Base-by-base conservation (phyloP, 2,329 filamentous ascomycete genomes). In the Xylaria sp. region DNA sequence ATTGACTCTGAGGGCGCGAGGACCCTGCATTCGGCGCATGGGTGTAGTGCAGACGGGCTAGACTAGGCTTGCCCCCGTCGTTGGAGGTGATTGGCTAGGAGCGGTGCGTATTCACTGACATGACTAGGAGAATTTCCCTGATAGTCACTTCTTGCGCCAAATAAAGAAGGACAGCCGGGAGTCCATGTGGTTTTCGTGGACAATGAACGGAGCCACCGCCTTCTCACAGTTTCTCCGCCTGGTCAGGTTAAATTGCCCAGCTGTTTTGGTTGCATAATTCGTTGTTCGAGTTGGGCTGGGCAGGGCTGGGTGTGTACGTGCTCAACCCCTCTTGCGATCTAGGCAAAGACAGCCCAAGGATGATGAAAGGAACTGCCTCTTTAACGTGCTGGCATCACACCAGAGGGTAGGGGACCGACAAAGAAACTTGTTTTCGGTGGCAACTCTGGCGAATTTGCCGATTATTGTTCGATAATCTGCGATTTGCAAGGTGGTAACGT, bases 21-120 rank as follows among this genome's bases (percentile, higher is more conserved):
- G 66, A 60, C 66, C 66, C 66, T 68, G 63, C 66, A 66, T 68
- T 62, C 45, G 58, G 36, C 39, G 61, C 62, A 50, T 65, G 36
- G 65, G 29, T 27, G n/a, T n/a, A n/a, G n/a, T 61, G 56, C 61
- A 58, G 47, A 44, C 50, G 42, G 53, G 63, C 63, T 56, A 49
- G 55, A 49, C 56, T 57, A 36, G 36, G 27, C 51, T 29, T 33
- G n/a, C 7, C 49, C 27, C 17, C 10, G 2, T 42, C 22, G 33
- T 17, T 33, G 15, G 9, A 42, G n/a, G 42, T 54, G 54, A 63
- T 63, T 63, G 64, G 64, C 49, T 17, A 54, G 49, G 22, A 45
- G 33, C 17, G 36, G 29, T 29, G n/a, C 44, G 13, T 45, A 47
- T 38, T 25, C 27, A 38, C 47, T 55, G 47, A 42, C 20, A 20